Conservation (phyloP, 2,329 filamentous ascomycete genomes). For the Penicillium frequentans region DNA sequence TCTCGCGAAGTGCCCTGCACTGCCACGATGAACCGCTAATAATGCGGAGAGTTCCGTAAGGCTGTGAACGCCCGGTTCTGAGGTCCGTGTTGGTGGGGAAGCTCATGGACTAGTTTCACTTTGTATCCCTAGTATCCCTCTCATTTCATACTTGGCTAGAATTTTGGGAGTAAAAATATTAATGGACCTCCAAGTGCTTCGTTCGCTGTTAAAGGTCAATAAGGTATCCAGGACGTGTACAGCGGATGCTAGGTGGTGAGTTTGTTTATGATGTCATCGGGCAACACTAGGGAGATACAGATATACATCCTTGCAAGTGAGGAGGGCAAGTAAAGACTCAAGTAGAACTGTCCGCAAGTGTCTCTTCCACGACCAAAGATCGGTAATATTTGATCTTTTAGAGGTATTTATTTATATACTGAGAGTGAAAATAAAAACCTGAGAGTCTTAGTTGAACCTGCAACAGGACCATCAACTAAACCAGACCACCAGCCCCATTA, state of each 20-base stretch:
- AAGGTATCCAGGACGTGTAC: background rate
- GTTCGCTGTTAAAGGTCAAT: background rate
- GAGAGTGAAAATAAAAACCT: background rate
- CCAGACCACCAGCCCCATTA: constrained; percentile 25
- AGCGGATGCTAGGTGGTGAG: background rate
- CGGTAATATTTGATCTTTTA: background rate
- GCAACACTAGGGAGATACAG: background rate
- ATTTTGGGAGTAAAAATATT: background rate
- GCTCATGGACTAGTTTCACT: background rate
- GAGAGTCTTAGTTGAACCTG: background rate
- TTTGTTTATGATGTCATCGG: background rate
- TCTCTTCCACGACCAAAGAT: background rate
- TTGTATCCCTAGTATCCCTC: background rate
- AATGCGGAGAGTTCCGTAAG: background rate
- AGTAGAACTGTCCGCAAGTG: background rate
- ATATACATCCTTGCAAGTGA: background rate
- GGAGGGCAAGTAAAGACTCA: too few relatives aligned
- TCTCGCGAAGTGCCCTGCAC: constrained; percentile 5
- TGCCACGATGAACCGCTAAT: background rate
- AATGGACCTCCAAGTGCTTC: background rate
- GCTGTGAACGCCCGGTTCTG: background rate
- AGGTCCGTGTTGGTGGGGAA: background rate
- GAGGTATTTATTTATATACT: background rate
- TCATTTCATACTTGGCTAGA: background rate
- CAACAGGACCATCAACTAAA: constrained; percentile 7